Percentiles rank a stretch among this genome's conserved stretches.
These are phyloP conservation scores for Aspergillus affinis DNA, from an alignment of 495 filamentous ascomycete genomes.

Conservation along the genomic window DNA sequence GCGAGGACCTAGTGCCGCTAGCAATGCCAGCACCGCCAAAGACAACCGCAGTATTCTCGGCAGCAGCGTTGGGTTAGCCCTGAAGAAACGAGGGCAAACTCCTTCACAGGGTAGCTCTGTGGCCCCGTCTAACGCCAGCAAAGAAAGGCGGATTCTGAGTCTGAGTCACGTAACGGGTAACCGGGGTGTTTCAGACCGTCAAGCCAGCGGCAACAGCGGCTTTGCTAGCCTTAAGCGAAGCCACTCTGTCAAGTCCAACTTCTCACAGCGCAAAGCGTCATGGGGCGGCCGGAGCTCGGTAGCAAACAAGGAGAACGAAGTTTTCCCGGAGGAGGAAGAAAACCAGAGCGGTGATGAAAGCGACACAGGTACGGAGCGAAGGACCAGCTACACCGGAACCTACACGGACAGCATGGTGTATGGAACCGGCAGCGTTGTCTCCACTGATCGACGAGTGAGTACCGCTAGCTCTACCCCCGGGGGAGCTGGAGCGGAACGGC, in stretches of 20 bases:
- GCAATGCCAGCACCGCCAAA: constrained; percentile 39
- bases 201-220: constrained; percentile 44
- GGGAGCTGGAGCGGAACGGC: constrained; percentile 23
- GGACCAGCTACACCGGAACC: constrained; percentile 52
- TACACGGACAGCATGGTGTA: constrained; percentile 50
- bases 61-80: constrained; percentile 52
- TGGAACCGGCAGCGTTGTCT: constrained; percentile 49
- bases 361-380: constrained; percentile 53
- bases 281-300: constrained; percentile 60
- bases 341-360: constrained; percentile 43
- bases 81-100: constrained; percentile 47
- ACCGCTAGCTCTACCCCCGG: constrained; percentile 46
- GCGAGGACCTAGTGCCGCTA: constrained; percentile 42
- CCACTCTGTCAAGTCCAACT: constrained; percentile 68
- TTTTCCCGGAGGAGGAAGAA: constrained; percentile 54
- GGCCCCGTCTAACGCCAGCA: constrained; percentile 48
- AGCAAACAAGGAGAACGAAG: constrained; percentile 63
- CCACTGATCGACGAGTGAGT: constrained; percentile 50
- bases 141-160: constrained; percentile 76
- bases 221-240: constrained; percentile 61
- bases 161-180: constrained; percentile 86
- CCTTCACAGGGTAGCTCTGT: constrained; percentile 45
- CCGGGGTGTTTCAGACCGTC: constrained; percentile 58
- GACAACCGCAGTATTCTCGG: constrained; percentile 44
- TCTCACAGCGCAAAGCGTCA: constrained; percentile 65